phyloP scores from a whole-genome alignment of 768 basidiomycete species.

The Trametes punicea region DNA sequence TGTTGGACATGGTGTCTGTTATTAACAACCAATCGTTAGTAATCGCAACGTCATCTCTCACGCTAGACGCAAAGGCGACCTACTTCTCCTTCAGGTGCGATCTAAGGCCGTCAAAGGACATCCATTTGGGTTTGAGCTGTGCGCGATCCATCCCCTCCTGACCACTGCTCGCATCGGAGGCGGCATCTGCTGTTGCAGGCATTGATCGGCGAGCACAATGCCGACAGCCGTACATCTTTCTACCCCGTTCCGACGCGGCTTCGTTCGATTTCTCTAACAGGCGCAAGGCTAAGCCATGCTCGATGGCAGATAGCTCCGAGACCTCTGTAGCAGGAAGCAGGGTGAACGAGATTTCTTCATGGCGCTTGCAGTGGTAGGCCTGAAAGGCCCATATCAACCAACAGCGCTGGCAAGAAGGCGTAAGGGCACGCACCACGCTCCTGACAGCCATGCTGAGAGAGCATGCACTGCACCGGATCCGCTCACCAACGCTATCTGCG shows the following conservation, averaged over 20 bases:
- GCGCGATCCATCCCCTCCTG: not conserved
- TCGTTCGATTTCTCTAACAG: constrained; percentile 16
- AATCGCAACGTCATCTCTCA: not conserved
- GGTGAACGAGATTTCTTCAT: constrained; percentile 47
- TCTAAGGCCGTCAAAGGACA: constrained; percentile 53
- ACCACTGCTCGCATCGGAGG: not conserved
- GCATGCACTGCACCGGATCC: constrained; percentile 51
- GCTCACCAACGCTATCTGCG: constrained; percentile 27
- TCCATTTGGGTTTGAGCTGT: constrained; percentile 26
- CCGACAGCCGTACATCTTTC: constrained; percentile 21
- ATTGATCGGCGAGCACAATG: not conserved
- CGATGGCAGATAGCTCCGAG: constrained; percentile 18
- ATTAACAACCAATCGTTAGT: not conserved
- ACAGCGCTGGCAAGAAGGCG: not conserved
- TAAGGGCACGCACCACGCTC: constrained; percentile 38
- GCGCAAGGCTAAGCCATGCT: constrained; percentile 23
- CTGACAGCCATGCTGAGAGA: constrained; percentile 46
- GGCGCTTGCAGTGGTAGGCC: constrained; percentile 65
- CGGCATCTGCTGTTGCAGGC: not conserved
- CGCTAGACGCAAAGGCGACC: constrained; percentile 22
- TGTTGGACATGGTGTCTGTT: constrained; percentile 47
- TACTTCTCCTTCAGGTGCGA: constrained; percentile 66
- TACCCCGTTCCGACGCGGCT: constrained; percentile 32
- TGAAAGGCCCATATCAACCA: constrained; percentile 25
- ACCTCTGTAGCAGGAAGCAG: constrained; percentile 24